phyloP scores from a whole-genome alignment of 495 filamentous ascomycete genomes.

The Jackrogersella multiformis region DNA sequence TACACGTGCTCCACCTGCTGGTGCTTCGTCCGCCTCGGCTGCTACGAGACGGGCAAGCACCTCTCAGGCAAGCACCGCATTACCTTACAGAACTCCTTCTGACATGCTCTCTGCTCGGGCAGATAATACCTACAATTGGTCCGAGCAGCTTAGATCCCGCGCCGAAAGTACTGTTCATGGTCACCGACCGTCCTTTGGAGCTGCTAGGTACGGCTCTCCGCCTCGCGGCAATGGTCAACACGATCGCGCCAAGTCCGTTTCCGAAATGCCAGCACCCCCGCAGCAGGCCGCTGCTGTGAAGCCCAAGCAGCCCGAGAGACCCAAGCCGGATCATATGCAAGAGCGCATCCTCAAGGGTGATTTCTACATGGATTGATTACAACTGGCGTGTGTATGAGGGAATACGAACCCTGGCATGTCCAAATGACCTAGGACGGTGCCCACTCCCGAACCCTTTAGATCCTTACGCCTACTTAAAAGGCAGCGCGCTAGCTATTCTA shows the following conservation, averaged over 20 bases:
- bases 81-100: slow-evolving; percentile 66
- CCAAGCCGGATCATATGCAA: slow-evolving; percentile 88
- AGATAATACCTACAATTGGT: slow-evolving; percentile 95
- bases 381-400: background rate
- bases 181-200: slow-evolving; percentile 58
- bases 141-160: slow-evolving; percentile 88
- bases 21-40: slow-evolving; percentile 36
- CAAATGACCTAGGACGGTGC: background rate
- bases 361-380: slow-evolving; percentile 92
- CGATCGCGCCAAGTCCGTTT: slow-evolving; percentile 73
- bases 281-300: slow-evolving; percentile 53
- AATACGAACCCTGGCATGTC: background rate
- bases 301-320: slow-evolving; percentile 62
- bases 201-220: slow-evolving; percentile 52
- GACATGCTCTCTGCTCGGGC: slow-evolving; percentile 64
- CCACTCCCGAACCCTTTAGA: background rate
- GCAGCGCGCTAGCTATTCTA: slow-evolving; percentile 6
- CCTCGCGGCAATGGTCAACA: slow-evolving; percentile 52
- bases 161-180: slow-evolving; percentile 82
- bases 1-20: slow-evolving; percentile 26
- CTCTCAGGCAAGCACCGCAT: slow-evolving; percentile 64
- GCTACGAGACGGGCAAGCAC: slow-evolving; percentile 47
- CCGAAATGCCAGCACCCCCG: slow-evolving; percentile 73
- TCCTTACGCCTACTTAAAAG: slow-evolving; percentile 5
- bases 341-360: slow-evolving; percentile 97